Conservation (phyloP, 352 stramenopile species). For the Phytophthora capsici region DNA sequence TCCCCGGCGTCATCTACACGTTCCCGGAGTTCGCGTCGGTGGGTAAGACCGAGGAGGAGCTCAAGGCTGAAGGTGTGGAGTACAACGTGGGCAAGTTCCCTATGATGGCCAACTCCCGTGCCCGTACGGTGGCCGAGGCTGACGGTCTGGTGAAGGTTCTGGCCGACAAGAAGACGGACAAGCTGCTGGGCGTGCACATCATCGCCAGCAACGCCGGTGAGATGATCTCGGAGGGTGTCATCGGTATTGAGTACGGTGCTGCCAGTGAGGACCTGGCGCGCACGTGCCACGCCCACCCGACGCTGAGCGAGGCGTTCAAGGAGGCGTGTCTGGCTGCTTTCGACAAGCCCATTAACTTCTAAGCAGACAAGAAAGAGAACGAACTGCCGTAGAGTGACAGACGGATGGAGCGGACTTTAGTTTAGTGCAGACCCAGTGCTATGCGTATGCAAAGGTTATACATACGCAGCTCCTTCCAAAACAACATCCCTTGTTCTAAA, state of each 20-base stretch:
- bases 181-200: constrained; percentile 99
- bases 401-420: constrained; percentile 12
- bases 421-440: constrained; percentile 15
- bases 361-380: constrained; percentile 45
- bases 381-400: constrained; percentile 13
- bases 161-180: constrained; percentile 97
- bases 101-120: constrained; percentile 97
- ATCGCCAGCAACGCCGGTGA: constrained; percentile 99
- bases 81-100: constrained; percentile 99
- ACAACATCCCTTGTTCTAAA: not conserved
- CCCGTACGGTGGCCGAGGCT: constrained; percentile 92
- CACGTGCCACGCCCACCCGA: constrained; percentile 98
- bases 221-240: constrained; percentile 98
- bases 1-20: constrained; percentile 99
- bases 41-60: constrained; percentile 98
- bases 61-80: constrained; percentile 94
- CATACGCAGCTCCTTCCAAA: constrained; percentile 27
- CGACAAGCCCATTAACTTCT: constrained; percentile 99
- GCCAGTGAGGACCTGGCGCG: constrained; percentile 98
- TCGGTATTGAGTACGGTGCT: constrained; percentile 99
- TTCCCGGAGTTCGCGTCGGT: constrained; percentile 96
- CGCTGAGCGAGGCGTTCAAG: constrained; percentile 99
- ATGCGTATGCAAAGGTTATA: constrained; percentile 38
- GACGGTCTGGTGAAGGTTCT: constrained; percentile 99
- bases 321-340: constrained; percentile 98